Evolutionary conservation across 495 filamentous ascomycete species (phyloP).

Genomic region (Choiromyces venosus): DNA sequence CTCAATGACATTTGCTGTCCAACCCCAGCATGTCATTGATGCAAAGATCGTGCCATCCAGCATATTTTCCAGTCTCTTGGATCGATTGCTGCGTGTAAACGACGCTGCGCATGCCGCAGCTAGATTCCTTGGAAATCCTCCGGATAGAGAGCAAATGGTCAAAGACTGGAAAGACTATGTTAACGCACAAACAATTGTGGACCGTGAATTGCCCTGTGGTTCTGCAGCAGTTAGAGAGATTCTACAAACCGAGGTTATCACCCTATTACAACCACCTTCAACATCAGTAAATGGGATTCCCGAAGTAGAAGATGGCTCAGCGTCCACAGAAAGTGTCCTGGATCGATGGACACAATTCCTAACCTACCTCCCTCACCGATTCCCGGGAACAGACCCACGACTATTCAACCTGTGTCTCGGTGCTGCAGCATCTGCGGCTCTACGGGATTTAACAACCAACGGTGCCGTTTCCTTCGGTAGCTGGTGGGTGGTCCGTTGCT

Average conservation of each 20-base stretch:
- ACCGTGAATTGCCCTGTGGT: slow-evolving; percentile 45
- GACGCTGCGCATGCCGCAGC: slow-evolving; percentile 80
- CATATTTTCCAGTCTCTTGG: slow-evolving; percentile 77
- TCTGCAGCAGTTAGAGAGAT: slow-evolving; percentile 44
- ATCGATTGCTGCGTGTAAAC: slow-evolving; percentile 83
- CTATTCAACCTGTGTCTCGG: slow-evolving; percentile 67
- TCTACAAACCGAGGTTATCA: slow-evolving; percentile 44
- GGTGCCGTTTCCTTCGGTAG: slow-evolving; percentile 81
- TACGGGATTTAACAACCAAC: slow-evolving; percentile 74
- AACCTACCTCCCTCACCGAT: slow-evolving; percentile 63
- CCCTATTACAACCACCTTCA: slow-evolving; percentile 43
- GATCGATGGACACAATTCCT: slow-evolving; percentile 85
- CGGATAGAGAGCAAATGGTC: slow-evolving; percentile 85
- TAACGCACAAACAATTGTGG: slow-evolving; percentile 62
- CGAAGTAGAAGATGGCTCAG: slow-evolving; percentile 35
- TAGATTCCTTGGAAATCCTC: slow-evolving; percentile 64
- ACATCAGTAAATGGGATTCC: slow-evolving; percentile 44
- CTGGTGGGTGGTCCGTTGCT: slow-evolving; percentile 98
- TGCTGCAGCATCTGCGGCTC: slow-evolving; percentile 60
- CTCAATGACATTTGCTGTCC: slow-evolving; percentile 67
- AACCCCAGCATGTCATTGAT: slow-evolving; percentile 73
- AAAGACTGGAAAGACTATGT: slow-evolving; percentile 70
- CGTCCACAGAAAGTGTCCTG: slow-evolving; percentile 58
- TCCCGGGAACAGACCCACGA: slow-evolving; percentile 61
- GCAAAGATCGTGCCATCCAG: slow-evolving; percentile 83